Evolutionary conservation across 75 land plant genomes (phyloP).

Genomic region (Picea glauca): DNA sequence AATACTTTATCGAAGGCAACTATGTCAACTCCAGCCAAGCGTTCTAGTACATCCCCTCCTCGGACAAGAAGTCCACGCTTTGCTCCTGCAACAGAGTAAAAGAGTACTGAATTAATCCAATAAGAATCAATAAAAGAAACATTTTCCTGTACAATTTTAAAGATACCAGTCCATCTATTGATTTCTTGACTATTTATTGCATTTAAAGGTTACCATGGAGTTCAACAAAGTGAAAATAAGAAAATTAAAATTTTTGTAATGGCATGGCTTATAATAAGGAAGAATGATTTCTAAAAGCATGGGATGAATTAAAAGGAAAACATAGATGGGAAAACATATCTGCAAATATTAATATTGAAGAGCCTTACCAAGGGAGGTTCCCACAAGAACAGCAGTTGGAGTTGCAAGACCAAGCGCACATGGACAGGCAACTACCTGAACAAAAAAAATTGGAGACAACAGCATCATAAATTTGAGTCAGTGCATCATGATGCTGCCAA

Average conservation of each 20-base stretch:
- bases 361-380: conserved; percentile 83
- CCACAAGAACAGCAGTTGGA: conserved; percentile 96
- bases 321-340: background rate
- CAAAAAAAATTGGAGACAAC: background rate
- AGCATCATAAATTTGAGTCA: background rate
- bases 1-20: conserved; percentile 86
- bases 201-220: background rate
- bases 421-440: conserved; percentile 96
- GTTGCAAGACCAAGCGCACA: conserved; percentile 99
- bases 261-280: background rate
- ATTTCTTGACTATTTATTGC: too few species aligned
- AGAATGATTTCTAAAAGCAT: background rate
- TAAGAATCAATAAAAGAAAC: background rate
- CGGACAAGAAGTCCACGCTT: conserved; percentile 93
- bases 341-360: background rate
- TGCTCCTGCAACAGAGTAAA: conserved; percentile 57
- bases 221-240: background rate
- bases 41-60: conserved; percentile 98
- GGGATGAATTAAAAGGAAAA: background rate
- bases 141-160: too few species aligned
- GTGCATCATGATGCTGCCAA: background rate
- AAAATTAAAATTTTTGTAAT: background rate
- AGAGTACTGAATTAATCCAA: background rate
- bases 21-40: conserved; percentile 68
- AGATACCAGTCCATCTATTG: too few species aligned